A percentile compares a stretch with the other conserved stretches of the same genome.
phyloP scores from a whole-genome alignment of 495 filamentous ascomycete genomes.

The Cryomyces antarcticus region DNA sequence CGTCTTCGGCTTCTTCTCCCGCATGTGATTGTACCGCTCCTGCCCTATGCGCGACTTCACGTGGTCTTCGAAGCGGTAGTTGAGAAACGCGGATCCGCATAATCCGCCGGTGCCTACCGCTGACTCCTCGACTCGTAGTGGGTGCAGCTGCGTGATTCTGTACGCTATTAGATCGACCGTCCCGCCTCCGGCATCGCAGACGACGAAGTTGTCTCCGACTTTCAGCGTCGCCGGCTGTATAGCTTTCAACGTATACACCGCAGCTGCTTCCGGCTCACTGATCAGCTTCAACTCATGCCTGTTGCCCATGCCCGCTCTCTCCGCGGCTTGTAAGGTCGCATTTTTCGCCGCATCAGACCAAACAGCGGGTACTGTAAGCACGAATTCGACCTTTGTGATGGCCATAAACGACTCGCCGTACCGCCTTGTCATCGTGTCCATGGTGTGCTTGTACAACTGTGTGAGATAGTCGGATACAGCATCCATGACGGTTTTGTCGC shows the following conservation, averaged over 20 bases:
- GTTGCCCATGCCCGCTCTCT: conserved; percentile 29
- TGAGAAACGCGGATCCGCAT: conserved; percentile 24
- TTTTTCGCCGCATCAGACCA: conserved; percentile 26
- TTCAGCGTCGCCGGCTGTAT: conserved; percentile 19
- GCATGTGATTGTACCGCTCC: conserved; percentile 20
- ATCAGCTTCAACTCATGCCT: conserved; percentile 27
- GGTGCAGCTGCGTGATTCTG: conserved; percentile 18
- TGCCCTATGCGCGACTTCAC: conserved; percentile 19
- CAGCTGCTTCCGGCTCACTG: conserved; percentile 43
- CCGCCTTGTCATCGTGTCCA: conserved; percentile 43
- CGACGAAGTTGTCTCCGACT: conserved; percentile 20
- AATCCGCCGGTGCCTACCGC: conserved; percentile 31
- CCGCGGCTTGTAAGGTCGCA: conserved; percentile 22
- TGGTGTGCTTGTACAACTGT: conserved; percentile 50
- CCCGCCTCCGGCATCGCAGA: conserved; percentile 23
- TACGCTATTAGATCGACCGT: conserved; percentile 24
- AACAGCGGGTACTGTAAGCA: conserved; percentile 50
- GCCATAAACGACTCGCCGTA: conserved; percentile 24
- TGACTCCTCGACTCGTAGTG: conserved; percentile 14
- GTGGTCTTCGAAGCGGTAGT: conserved; percentile 26
- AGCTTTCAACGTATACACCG: conserved; percentile 28
- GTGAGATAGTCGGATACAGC: conserved; percentile 25
- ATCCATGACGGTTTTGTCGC: conserved; percentile 24
- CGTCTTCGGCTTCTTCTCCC: conserved; percentile 17
- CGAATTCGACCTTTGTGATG: conserved; percentile 22